Evolutionary conservation across 805 yeast species (phyloP).

Genomic region (Torulaspora indica): DNA sequence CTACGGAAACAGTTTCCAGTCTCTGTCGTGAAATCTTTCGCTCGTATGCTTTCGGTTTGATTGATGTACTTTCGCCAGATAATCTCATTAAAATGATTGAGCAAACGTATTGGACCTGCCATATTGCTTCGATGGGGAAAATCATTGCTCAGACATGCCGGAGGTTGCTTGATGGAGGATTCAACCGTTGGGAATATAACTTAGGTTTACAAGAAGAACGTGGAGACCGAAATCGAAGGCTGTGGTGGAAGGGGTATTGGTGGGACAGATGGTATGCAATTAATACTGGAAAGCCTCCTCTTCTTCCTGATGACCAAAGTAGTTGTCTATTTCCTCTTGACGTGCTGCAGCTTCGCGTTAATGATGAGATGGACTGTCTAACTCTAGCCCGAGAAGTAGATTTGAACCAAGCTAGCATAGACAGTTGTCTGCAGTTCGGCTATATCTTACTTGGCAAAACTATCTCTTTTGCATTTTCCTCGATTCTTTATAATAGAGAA

Average conservation of each 20-base stretch:
- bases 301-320: constrained; percentile 5
- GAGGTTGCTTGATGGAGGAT: constrained; percentile 6
- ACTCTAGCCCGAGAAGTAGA: constrained; percentile 5
- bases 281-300: constrained; percentile 13
- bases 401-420: constrained; percentile 1
- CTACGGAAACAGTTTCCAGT: not conserved
- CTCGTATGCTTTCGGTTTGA: constrained; percentile 7
- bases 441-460: constrained; percentile 12
- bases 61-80: not conserved
- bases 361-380: constrained; percentile 14
- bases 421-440: constrained; percentile 1
- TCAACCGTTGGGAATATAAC: constrained; percentile 23
- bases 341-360: constrained; percentile 14
- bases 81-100: constrained; percentile 2
- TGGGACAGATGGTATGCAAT: constrained; percentile 21
- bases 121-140: constrained; percentile 3
- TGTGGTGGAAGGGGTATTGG: constrained; percentile 22
- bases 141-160: constrained; percentile 5
- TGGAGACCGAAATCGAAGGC: constrained; percentile 13
- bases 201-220: constrained; percentile 6
- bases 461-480: constrained; percentile 1
- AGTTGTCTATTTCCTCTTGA: constrained; percentile 17
- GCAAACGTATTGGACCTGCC: constrained; percentile 3
- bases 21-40: constrained; percentile 5
- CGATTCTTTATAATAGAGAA: constrained; percentile 8